Evolutionary conservation across 75 land plant species (phyloP), one percentile per base, ranked within the genome.

Genomic region (Azolla pinnata): DNA sequence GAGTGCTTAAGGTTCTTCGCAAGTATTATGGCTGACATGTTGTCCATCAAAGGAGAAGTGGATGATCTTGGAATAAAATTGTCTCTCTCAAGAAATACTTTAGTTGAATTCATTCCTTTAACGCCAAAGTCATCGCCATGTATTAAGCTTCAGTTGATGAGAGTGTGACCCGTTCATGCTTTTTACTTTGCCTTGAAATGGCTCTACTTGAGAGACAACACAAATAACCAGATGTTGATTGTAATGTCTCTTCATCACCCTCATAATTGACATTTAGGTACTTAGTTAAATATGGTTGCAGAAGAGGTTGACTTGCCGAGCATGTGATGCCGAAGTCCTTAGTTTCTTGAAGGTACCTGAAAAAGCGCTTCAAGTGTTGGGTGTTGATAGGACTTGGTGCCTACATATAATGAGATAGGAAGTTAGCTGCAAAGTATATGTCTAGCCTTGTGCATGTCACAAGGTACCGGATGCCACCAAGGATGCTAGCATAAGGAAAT

Each of bases 191-290:
- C 67, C 67, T 57, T 47, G 35, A 47, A n/a, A 71, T 30, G 7
- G 68, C 32, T 17, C 62, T 50, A 29, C 29, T 29, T 29, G 38
- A 14, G 33, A 49, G 29, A 18, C 19, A 29, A 19, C 21, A 25
- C 33, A 56, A 25, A 52, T 67, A 77, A 0, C 80, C 80, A 28
- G 64, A 62, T 14, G 68, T 72, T 35, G 80, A 72, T 4, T 70
- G 21, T 26, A 56, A 21, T 0, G 68, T 68, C 34, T 67, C 61
- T 50, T 64, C 65, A 61, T 68, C 67, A 29, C 65, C 76, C 17
- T 53, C 80, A 45, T 60, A 68, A 29, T 78, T 69, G 44, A 60
- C 76, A 73, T 78, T 71, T 47, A 51, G 59, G 21, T 77, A 67
- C 1, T 75, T 63, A 54, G 48, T 52, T 33, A 75, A 2, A 20